Evolutionary conservation across 2,329 filamentous ascomycete species (phyloP).

Genomic region (Pseudogymnoascus sp.): DNA sequence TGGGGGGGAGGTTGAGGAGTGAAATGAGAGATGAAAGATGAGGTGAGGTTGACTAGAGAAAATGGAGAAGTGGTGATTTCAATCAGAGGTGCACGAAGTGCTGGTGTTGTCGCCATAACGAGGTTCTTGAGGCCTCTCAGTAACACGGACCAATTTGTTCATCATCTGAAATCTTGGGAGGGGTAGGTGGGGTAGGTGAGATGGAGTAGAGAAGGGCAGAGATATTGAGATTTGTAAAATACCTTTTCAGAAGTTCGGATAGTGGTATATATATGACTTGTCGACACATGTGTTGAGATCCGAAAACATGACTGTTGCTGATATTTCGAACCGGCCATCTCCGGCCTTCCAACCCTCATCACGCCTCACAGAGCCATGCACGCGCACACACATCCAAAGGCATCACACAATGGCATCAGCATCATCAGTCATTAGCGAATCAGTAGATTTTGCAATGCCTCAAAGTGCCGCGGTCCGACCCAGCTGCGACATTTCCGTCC

Average conservation of each 20-base stretch:
- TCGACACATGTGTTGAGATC: background rate
- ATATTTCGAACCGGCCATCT: background rate
- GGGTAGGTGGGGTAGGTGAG: background rate
- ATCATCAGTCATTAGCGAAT: constrained; percentile 10
- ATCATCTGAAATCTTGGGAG: constrained; percentile 6
- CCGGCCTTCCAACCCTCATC: background rate
- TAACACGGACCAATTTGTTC: constrained; percentile 11
- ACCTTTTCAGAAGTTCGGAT: background rate
- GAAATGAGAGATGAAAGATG: background rate
- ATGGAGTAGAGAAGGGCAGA: background rate
- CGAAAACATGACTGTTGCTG: background rate
- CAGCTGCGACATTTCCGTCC: constrained; percentile 7
- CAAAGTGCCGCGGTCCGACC: constrained; percentile 9
- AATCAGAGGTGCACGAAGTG: constrained; percentile 10
- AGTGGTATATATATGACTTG: background rate
- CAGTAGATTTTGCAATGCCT: constrained; percentile 11
- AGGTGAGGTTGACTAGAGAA: background rate
- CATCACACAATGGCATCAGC: constrained; percentile 9
- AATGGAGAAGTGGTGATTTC: background rate
- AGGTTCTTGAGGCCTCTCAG: constrained; percentile 8
- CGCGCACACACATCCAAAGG: background rate
- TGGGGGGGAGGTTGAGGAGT: background rate
- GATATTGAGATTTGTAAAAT: background rate
- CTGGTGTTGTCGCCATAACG: constrained; percentile 11
- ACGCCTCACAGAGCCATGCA: constrained; percentile 1